These are phyloP conservation scores for Phytophthora citrophthora DNA, from an alignment of 352 stramenopile genomes.

Conservation along the genomic window DNA sequence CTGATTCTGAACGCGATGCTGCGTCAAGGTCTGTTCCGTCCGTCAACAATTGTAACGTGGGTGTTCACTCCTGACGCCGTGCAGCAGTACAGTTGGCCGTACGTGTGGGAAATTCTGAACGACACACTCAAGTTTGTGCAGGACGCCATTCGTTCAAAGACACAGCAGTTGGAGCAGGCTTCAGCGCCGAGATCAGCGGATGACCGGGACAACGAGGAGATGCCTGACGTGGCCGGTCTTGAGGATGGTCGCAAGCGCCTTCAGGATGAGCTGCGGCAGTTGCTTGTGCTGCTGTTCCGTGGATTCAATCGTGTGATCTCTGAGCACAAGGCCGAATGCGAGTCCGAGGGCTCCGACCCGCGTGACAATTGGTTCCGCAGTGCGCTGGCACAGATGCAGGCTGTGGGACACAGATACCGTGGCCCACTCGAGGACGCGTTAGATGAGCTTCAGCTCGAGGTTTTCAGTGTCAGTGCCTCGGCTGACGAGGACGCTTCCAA, in stretches of 20 bases:
- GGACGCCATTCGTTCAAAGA: conserved; percentile 43
- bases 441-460: conserved; percentile 55
- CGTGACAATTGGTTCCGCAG: conserved; percentile 87
- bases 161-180: conserved; percentile 38
- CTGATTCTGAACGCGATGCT: conserved; percentile 86
- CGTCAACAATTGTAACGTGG: conserved; percentile 80
- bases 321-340: conserved; percentile 82
- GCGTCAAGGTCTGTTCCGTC: conserved; percentile 64
- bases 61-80: conserved; percentile 81
- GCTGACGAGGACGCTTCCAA: conserved; percentile 76
- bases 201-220: conserved; percentile 52
- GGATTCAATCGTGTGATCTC: conserved; percentile 77
- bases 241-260: conserved; percentile 48
- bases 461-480: conserved; percentile 54
- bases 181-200: conserved; percentile 37
- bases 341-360: conserved; percentile 70
- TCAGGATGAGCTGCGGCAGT: conserved; percentile 55
- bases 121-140: conserved; percentile 72
- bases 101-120: conserved; percentile 85
- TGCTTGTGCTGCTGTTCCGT: conserved; percentile 64
- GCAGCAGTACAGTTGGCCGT: conserved; percentile 90
- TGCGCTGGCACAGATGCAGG: conserved; percentile 74
- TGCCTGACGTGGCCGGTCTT: conserved; percentile 51
- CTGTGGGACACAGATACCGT: conserved; percentile 64
- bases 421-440: conserved; percentile 57